Conservation (phyloP, 73 alveolate species). For the Breviolum minutum region DNA sequence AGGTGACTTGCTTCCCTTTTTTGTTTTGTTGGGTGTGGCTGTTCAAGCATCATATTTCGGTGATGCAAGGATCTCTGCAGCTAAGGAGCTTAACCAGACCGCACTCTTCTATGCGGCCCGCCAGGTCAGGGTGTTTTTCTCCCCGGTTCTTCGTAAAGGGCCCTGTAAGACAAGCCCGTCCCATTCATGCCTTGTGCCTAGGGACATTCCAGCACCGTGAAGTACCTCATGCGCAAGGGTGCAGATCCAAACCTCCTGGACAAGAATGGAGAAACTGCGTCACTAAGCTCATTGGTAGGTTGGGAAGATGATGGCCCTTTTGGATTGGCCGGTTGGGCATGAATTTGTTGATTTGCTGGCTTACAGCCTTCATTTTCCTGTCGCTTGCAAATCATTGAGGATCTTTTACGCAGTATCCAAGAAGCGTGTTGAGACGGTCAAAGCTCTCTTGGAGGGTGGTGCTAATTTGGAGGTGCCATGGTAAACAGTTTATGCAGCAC, state of each 20-base stretch:
- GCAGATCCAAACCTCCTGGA: neutral
- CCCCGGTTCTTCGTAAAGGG: no score
- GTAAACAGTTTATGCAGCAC: neutral
- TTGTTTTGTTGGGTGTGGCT: no score
- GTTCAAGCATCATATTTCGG: neutral
- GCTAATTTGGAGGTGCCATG: neutral
- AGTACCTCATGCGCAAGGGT: neutral
- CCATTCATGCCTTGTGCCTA: no score
- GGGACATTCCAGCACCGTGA: neutral
- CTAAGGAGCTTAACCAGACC: neutral
- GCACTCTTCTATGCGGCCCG: slow-evolving; percentile 21
- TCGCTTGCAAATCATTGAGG: neutral
- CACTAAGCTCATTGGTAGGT: neutral
- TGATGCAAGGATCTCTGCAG: neutral
- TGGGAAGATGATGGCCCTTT: neutral
- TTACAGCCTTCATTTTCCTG: neutral
- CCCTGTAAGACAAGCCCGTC: no score
- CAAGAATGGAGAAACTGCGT: neutral
- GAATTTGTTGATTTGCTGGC: no score
- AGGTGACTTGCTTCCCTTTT: neutral
- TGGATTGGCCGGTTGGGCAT: no score
- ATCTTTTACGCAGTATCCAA: neutral
- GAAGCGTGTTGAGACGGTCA: neutral
- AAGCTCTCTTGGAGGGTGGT: neutral
- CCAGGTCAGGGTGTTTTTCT: neutral